Evolutionary conservation across 2,329 filamentous ascomycete genomes (phyloP).

Genomic region (Magnaporthiopsis rhizophila): DNA sequence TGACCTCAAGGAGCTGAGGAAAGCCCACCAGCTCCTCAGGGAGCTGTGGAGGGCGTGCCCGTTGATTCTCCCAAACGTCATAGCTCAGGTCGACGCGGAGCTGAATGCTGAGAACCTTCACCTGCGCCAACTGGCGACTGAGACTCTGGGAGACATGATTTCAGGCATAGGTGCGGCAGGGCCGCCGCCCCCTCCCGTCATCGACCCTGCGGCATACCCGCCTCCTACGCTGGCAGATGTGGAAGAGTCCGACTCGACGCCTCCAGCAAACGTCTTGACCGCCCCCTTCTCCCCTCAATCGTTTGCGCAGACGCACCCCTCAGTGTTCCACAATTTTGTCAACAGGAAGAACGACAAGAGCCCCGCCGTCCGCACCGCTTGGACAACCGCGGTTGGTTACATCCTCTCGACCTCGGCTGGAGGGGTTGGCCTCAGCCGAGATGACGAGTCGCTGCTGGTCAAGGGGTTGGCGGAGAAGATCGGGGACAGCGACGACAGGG

Average conservation of each 20-base stretch:
- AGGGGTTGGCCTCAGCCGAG: conserved; percentile 75
- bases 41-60: conserved; percentile 93
- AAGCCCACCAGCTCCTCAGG: conserved; percentile 80
- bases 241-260: conserved; percentile 44
- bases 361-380: conserved; percentile 71
- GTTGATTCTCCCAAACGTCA: conserved; percentile 80
- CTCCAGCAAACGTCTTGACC: conserved; percentile 57
- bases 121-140: conserved; percentile 78
- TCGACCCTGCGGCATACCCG: conserved; percentile 84
- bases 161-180: conserved; percentile 89
- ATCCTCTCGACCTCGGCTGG: conserved; percentile 89
- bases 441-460: conserved; percentile 72
- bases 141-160: conserved; percentile 91
- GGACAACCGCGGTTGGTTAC: conserved; percentile 75
- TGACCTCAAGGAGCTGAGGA: conserved; percentile 78
- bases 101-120: conserved; percentile 83
- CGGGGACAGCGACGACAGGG: conserved; percentile 82
- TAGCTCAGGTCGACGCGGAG: conserved; percentile 89
- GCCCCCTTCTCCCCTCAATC: conserved; percentile 82
- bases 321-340: conserved; percentile 76
- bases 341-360: conserved; percentile 83
- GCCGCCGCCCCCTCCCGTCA: conserved; percentile 59
- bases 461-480: conserved; percentile 71
- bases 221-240: conserved; percentile 56
- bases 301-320: conserved; percentile 73